phyloP scores from a whole-genome alignment of 2,329 filamentous ascomycete genomes.

The Neocucurbitaria cava region DNA sequence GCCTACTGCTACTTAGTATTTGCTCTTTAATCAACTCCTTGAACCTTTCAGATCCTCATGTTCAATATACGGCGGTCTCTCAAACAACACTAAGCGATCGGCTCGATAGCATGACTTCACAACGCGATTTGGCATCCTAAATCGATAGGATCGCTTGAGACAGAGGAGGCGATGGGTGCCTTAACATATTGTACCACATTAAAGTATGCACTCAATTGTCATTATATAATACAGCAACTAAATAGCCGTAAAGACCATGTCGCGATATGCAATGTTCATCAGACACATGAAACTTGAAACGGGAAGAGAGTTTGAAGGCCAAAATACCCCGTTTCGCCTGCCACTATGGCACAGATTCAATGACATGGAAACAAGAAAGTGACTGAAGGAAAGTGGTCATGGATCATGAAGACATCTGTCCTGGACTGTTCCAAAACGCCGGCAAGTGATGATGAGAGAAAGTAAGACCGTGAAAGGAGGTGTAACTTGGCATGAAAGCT shows the following conservation, averaged over 20 bases:
- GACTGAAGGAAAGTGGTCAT: conserved; percentile 8
- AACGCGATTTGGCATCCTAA: too few relatives aligned
- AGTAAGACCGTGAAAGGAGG: background rate
- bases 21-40: too few relatives aligned
- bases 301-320: conserved; percentile 14
- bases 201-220: conserved; percentile 11
- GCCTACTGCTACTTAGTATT: too few relatives aligned
- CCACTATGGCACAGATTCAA: conserved; percentile 16
- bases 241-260: conserved; percentile 19
- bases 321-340: conserved; percentile 10
- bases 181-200: background rate
- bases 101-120: too few relatives aligned
- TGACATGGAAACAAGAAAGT: conserved; percentile 14
- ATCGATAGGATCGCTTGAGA: too few relatives aligned
- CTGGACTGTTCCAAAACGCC: conserved; percentile 11
- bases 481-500: background rate
- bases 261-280: conserved; percentile 21
- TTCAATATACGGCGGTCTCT: too few relatives aligned
- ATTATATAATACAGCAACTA: conserved; percentile 25
- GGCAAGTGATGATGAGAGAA: background rate
- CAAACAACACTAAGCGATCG: too few relatives aligned
- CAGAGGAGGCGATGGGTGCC: too few relatives aligned
- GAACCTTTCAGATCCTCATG: too few relatives aligned
- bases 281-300: conserved; percentile 14
- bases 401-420: conserved; percentile 3